phyloP scores from a whole-genome alignment of 2,329 filamentous ascomycete genomes.

The Phaeophleospora eucalypticola region DNA sequence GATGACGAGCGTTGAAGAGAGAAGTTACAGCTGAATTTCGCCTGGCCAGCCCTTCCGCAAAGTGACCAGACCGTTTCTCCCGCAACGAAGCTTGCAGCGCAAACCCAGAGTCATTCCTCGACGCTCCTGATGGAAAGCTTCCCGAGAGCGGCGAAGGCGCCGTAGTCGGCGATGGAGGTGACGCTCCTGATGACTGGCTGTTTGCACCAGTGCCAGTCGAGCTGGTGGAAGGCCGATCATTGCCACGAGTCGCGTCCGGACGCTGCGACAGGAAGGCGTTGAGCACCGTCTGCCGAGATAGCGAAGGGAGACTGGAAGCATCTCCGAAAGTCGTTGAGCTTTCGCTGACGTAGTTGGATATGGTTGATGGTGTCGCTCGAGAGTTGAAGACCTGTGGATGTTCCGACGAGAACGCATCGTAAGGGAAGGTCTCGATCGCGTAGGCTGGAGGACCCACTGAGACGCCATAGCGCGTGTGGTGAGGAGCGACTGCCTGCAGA shows the following conservation, averaged over 20 bases:
- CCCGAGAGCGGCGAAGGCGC: conserved; percentile 80
- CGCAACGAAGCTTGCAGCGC: conserved; percentile 78
- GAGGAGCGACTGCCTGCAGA: conserved; percentile 83
- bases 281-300: conserved; percentile 65
- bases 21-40: conserved; percentile 72
- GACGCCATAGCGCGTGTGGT: conserved; percentile 82
- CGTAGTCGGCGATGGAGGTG: conserved; percentile 56
- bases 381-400: conserved; percentile 75
- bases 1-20: conserved; percentile 27
- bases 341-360: conserved; percentile 82
- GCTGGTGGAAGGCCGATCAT: conserved; percentile 75
- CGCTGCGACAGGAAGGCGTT: conserved; percentile 84
- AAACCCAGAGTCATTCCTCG: conserved; percentile 86
- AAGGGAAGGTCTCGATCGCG: conserved; percentile 86
- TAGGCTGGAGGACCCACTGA: conserved; percentile 85
- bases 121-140: conserved; percentile 78
- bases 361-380: conserved; percentile 62
- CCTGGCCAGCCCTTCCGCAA: conserved; percentile 59
- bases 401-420: conserved; percentile 85
- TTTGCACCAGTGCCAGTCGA: conserved; percentile 42
- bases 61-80: conserved; percentile 92
- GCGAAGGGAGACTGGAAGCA: conserved; percentile 46
- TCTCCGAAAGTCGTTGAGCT: conserved; percentile 86
- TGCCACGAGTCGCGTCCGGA: conserved; percentile 55
- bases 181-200: conserved; percentile 37